phyloP scores from a whole-genome alignment of 495 filamentous ascomycete genomes.

The Aspergillus ostianus region DNA sequence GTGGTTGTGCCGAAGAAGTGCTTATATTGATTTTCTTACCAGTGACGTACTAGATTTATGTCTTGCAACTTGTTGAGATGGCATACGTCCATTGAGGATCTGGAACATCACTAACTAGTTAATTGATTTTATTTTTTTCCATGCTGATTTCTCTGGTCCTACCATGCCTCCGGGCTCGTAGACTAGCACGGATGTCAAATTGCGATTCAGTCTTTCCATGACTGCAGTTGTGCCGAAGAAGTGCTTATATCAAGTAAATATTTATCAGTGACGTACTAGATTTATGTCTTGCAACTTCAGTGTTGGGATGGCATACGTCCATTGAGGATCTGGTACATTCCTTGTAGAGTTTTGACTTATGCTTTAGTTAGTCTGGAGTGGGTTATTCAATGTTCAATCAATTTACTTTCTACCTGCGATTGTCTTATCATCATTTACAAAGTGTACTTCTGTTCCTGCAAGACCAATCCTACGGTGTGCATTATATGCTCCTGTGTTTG shows the following conservation, averaged over 20 bases:
- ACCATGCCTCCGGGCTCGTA: not conserved
- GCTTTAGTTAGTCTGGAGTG: too few species aligned
- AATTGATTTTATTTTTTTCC: too few species aligned
- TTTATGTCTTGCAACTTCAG: slow-evolving; percentile 42
- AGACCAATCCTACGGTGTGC: too few species aligned
- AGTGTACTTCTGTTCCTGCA: too few species aligned
- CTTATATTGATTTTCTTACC: slow-evolving; percentile 51
- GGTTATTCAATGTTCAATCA: too few species aligned
- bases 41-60: slow-evolving; percentile 53
- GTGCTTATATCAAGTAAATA: slow-evolving; percentile 56
- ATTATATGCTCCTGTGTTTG: too few species aligned
- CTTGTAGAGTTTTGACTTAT: too few species aligned
- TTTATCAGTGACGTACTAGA: slow-evolving; percentile 50
- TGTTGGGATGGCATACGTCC: slow-evolving; percentile 46
- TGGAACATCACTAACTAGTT: slow-evolving; percentile 31
- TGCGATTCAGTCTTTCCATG: slow-evolving; percentile 82
- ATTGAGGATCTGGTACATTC: slow-evolving; percentile 50
- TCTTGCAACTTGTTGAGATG: slow-evolving; percentile 39
- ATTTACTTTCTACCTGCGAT: too few species aligned
- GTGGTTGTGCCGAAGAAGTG: slow-evolving; percentile 91
- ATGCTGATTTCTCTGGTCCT: too few species aligned
- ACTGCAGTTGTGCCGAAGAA: slow-evolving; percentile 92
- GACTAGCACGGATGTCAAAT: slow-evolving; percentile 99
- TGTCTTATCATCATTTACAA: too few species aligned
- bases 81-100: slow-evolving; percentile 52